Conservation (phyloP, 2,329 filamentous ascomycete genomes). For the Epichloe sibirici region DNA sequence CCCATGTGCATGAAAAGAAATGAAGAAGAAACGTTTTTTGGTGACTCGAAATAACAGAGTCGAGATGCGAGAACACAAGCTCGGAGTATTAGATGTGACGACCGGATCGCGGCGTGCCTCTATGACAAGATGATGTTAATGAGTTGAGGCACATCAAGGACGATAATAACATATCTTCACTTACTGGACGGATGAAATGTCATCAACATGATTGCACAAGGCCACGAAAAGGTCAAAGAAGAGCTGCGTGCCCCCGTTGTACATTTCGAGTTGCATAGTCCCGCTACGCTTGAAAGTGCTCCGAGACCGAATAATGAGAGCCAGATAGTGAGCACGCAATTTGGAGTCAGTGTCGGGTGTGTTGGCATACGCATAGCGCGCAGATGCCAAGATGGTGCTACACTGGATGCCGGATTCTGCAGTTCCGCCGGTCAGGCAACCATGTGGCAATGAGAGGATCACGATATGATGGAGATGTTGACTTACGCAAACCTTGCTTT, state of each 20-base stretch:
- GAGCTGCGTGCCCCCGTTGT: conserved; percentile 64
- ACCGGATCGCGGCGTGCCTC: conserved; percentile 35
- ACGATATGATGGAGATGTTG: not conserved
- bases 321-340: conserved; percentile 79
- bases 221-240: conserved; percentile 94
- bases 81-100: conserved; percentile 21
- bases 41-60: not conserved
- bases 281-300: conserved; percentile 86
- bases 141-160: not conserved
- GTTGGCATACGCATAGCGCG: conserved; percentile 80
- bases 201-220: conserved; percentile 80
- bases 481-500: conserved; percentile 74
- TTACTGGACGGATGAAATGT: conserved; percentile 46
- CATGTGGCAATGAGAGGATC: not conserved
- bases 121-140: conserved; percentile 7
- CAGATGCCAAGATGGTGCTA: conserved; percentile 73
- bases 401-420: conserved; percentile 66
- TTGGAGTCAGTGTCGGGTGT: conserved; percentile 88
- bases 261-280: conserved; percentile 94
- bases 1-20: conserved; percentile 2
- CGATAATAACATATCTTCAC: conserved; percentile 13
- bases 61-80: conserved; percentile 4
- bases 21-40: not conserved
- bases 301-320: conserved; percentile 79
- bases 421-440: conserved; percentile 5